Evolutionary conservation across 768 basidiomycete species (phyloP), one percentile per base, ranked within the genome.

Genomic region (Pleurotus salmoneostramineus): DNA sequence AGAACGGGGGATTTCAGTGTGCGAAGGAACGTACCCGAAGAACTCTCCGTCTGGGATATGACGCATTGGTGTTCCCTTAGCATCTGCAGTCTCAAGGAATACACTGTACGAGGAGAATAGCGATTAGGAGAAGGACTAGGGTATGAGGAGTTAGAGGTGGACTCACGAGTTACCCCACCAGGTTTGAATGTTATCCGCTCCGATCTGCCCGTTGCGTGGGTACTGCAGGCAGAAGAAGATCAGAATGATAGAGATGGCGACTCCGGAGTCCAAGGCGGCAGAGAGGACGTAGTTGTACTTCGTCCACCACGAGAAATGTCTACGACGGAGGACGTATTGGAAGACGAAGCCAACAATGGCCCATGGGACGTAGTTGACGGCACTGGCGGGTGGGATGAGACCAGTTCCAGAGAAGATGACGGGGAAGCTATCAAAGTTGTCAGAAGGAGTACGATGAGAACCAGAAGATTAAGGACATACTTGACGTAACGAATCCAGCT

Each of bases 111-210:
- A 21, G 4, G 21, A 49, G 15, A 12, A 21, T 8, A 40, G 37
- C 37, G 37, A 40, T 14, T 40, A 15, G 7, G 17, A 45, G 44
- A n/a, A n/a, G n/a, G n/a, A n/a, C n/a, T n/a, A n/a, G n/a, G n/a
- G n/a, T n/a, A n/a, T n/a, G n/a, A n/a, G n/a, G n/a, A n/a, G n/a
- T n/a, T n/a, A n/a, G n/a, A n/a, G n/a, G n/a, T n/a, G n/a, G n/a
- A n/a, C n/a, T 51, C 55, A 76, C 75, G 72, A 80, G 60, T 90
- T 90, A 8, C 89, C 89, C 88, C 88, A 90, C 89, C 89, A 91
- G 2, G 60, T 52, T 59, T 81, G 80, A 44, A 91, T 66, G 5
- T 59, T 84, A 35, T 73, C 71, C 8, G 65, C 4, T 5, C 85
- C 88, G 60, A 90, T 87, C 8, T 69, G 70, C 3, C 87, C 87